Evolutionary conservation across 345 rosid genomes (phyloP).

Genomic region (Lagerstroemia speciosa): DNA sequence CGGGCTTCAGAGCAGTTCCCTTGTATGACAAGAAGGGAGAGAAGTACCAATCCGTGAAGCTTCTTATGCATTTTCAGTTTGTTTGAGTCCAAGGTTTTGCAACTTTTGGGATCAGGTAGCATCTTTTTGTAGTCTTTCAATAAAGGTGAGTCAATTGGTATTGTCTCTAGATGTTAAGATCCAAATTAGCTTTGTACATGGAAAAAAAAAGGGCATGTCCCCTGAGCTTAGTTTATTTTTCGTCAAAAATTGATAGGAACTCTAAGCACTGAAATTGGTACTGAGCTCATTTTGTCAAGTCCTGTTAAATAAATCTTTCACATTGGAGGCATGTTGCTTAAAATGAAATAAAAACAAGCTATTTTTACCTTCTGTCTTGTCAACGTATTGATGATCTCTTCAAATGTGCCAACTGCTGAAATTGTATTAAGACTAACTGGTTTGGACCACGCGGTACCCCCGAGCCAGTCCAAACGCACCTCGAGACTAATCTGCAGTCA

Average conservation of each 20-base stretch:
- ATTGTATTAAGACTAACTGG: neutral
- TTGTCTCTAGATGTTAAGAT: neutral
- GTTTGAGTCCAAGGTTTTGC: conserved; percentile 1
- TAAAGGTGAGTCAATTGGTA: neutral
- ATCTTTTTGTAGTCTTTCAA: neutral
- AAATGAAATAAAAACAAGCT: neutral
- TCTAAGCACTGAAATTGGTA: too few species aligned
- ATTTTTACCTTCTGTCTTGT: neutral
- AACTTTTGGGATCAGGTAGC: neutral
- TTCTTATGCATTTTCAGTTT: conserved; percentile 11
- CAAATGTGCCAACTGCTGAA: neutral
- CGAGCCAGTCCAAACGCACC: too few species aligned
- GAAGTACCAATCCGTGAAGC: conserved; percentile 30
- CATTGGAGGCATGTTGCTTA: neutral
- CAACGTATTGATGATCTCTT: neutral
- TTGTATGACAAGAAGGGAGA: conserved; percentile 40
- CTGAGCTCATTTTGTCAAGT: neutral
- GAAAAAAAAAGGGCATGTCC: neutral
- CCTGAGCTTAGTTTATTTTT: neutral
- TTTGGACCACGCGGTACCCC: too few species aligned
- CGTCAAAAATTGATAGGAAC: neutral
- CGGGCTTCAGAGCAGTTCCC: conserved; percentile 69
- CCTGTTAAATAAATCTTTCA: neutral
- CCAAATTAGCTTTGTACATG: neutral
- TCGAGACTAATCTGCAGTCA: too few species aligned